Evolutionary conservation across 371 early-diverging fungal species (phyloP), one percentile per base, ranked within the genome.

Genomic region (Mortierella sp.): DNA sequence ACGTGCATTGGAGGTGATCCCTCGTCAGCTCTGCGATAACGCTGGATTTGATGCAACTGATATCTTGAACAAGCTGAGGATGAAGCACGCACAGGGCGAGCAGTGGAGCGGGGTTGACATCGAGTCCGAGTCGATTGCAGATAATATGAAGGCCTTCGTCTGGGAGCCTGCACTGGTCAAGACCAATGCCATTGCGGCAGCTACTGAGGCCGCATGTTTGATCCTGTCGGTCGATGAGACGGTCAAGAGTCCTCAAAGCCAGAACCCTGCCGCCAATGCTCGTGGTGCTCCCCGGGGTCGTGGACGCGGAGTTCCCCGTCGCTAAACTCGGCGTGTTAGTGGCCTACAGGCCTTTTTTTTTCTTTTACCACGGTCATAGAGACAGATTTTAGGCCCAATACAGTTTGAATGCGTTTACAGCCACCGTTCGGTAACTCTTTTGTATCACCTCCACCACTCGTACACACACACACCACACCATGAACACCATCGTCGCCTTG

Each of bases 11-110:
- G 99, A 99, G 84, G 91, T 98, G 31, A 98, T 99, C 71, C 99
- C 99, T 14, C 92, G 98, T 80, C 98, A 98, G 82, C 88, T 99
- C 31, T 95, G 97, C 82, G 96, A 96, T 82, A 99, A 99, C 83
- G 99, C 99, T 64, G 99, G 99, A 61, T 96, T 99, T 68, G 99
- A 99, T 81, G 93, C 99, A n/a, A 99, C 98, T 13, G 96, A 96
- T 82, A 93, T 97, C 64, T 86, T 99, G 50, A 99, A 98, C 86
- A 91, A 96, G 84, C 87, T 99, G 59, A 91, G 99, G 79, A 94
- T 95, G 85, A 91, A 94, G 79, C 99, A 99, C 80, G 88, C 91
- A 34, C 90, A 91, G 73, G 93, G 91, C 45, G 92, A 89, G 66
- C 86, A 79, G 41, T 98, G 98, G 98, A 90, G 82, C 61, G 99